Base-by-base conservation (phyloP, 768 basidiomycete species). In the Hypsizygus marmoreus region DNA sequence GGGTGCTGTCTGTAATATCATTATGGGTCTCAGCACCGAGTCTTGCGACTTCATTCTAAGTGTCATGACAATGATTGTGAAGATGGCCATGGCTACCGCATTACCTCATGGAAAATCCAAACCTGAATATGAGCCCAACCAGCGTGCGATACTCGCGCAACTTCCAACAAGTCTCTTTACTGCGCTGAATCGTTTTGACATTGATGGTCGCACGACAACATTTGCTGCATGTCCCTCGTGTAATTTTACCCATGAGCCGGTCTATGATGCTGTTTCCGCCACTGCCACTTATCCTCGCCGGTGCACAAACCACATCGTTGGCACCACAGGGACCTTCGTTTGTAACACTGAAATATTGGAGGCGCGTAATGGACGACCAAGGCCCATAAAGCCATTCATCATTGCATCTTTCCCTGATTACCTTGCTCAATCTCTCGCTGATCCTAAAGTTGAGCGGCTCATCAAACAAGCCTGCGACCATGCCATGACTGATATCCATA, bases 101-200 rank as follows among this genome's bases (percentile, higher is more conserved):
- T 14, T 14, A 17, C 23, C 25, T 7, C 7, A 26, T 35, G 6
- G 4, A 35, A 12, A 35, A 19, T n/a, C n/a, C n/a, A n/a, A n/a
- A n/a, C n/a, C n/a, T n/a, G 20, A 33, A 12, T 43, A 45, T 31
- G 25, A 23, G 10, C 12, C 8, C 3, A 9, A 36, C 6, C 53
- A 55, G 26, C 9, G 22, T 2, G 19, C 25, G 30, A 40, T 52
- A 1, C 41, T 56, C 13, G n/a, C 40, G 5, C 49, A 56, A 32
- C 43, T 59, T 12, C 57, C 54, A 8, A 45, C 23, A 6, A 58
- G 30, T 17, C 38, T 58, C 2, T 44, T 28, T 36, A 38, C 51
- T 0, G 51, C 54, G 7, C 17, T 55, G 50, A n/a, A n/a, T n/a
- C n/a, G n/a, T n/a, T n/a, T n/a, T n/a, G n/a, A n/a, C n/a, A n/a